A percentile compares a stretch with the other conserved stretches of the same genome.
Evolutionary conservation across 2,329 filamentous ascomycete genomes (phyloP).

Genomic region (Scedosporium dehoogii): DNA sequence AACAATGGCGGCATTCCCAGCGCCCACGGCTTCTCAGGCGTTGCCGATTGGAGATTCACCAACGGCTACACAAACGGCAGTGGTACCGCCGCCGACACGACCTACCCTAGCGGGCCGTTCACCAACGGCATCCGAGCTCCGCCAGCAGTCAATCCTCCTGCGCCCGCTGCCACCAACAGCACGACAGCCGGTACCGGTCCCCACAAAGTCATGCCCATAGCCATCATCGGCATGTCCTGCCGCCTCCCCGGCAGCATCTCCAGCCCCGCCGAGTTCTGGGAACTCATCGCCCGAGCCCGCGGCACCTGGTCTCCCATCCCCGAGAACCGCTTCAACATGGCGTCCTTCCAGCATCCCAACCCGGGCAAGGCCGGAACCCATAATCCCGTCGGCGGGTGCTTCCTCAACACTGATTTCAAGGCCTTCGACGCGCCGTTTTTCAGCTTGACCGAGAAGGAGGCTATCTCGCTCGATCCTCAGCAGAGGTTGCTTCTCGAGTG

Average conservation of each 20-base stretch:
- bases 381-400: constrained; percentile 27
- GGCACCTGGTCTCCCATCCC: constrained; percentile 32
- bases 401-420: constrained; percentile 34
- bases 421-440: constrained; percentile 44
- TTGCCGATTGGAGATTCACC: neutral
- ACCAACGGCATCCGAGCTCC: neutral
- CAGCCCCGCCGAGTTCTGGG: constrained; percentile 34
- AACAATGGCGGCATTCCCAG: neutral
- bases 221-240: constrained; percentile 37
- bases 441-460: constrained; percentile 39
- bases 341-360: constrained; percentile 31
- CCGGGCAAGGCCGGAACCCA: constrained; percentile 29
- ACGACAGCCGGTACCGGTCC: constrained; percentile 3
- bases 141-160: constrained; percentile 3
- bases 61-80: constrained; percentile 6
- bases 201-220: constrained; percentile 27
- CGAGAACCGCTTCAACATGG: constrained; percentile 35
- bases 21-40: neutral
- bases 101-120: neutral
- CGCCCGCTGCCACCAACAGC: constrained; percentile 5
- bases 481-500: constrained; percentile 42
- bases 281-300: constrained; percentile 28
- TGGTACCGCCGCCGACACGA: neutral
- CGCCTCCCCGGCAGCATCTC: constrained; percentile 33
- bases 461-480: constrained; percentile 38